A percentile compares a stretch with the other conserved stretches of the same genome.
Conservation (phyloP, 2,329 filamentous ascomycete genomes). For the Dendryphion nanum region DNA sequence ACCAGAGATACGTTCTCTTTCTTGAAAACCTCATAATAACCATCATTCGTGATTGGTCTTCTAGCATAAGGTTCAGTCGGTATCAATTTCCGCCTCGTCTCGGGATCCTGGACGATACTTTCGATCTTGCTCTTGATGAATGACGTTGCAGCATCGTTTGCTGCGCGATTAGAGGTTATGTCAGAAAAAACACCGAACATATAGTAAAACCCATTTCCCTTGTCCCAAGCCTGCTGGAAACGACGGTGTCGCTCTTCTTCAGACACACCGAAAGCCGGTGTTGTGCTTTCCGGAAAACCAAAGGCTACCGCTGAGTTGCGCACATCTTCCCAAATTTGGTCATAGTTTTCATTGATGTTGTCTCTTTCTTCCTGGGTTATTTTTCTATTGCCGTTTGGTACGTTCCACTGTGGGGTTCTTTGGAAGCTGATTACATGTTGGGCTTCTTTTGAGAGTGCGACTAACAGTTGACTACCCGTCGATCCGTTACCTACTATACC, state of each 20-base stretch:
- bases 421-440: constrained; percentile 58
- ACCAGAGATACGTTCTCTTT: constrained; percentile 50
- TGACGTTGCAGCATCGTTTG: constrained; percentile 38
- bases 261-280: constrained; percentile 15
- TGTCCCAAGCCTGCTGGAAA: constrained; percentile 24
- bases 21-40: constrained; percentile 42
- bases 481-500: constrained; percentile 62
- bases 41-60: constrained; percentile 35
- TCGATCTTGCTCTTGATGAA: constrained; percentile 41
- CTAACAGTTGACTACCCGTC: constrained; percentile 60
- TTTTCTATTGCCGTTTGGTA: constrained; percentile 19
- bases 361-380: constrained; percentile 43
- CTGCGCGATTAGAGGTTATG: constrained; percentile 26
- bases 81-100: constrained; percentile 40
- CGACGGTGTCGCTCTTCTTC: constrained; percentile 15
- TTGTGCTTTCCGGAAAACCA: constrained; percentile 26
- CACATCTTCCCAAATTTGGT: constrained; percentile 17
- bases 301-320: constrained; percentile 29
- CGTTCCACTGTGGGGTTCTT: constrained; percentile 50
- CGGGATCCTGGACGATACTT: constrained; percentile 38
- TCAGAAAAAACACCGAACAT: constrained; percentile 35
- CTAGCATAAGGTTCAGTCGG: constrained; percentile 43
- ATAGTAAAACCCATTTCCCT: constrained; percentile 41
- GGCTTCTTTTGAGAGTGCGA: constrained; percentile 55
- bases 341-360: constrained; percentile 24